These are phyloP conservation scores for Pyropia haitanensis DNA, from an alignment of 23 red algal genomes.

Conservation along the genomic window DNA sequence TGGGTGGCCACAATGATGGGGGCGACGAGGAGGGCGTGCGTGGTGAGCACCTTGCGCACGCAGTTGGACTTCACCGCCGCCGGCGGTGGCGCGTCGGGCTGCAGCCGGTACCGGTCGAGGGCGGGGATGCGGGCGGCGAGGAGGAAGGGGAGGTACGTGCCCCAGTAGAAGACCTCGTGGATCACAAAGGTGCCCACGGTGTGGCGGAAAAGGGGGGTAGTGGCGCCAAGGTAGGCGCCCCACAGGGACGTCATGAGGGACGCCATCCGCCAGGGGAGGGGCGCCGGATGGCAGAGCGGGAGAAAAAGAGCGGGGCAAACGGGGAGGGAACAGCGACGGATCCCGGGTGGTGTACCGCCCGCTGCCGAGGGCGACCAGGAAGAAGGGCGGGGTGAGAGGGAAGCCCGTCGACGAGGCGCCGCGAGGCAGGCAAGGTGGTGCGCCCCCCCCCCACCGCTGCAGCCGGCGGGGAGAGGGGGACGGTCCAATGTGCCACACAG, in stretches of 20 bases:
- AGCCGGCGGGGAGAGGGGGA: no score
- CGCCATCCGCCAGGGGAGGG: no score
- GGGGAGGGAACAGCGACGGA: no score
- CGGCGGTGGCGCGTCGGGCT: slow-evolving; percentile 27
- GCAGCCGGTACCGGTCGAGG: slow-evolving; percentile 25
- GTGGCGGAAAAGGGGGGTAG: slow-evolving; percentile 56
- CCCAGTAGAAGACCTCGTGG: slow-evolving; percentile 91
- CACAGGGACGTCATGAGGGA: slow-evolving; percentile 18
- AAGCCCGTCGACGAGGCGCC: no score
- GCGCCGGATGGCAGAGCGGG: no score
- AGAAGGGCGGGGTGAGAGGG: no score
- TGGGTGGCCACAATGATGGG: slow-evolving; percentile 88
- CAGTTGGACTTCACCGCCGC: slow-evolving; percentile 35
- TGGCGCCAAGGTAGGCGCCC: slow-evolving; percentile 10
- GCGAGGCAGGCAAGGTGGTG: no score
- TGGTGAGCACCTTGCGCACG: slow-evolving; percentile 28
- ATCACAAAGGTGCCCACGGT: slow-evolving; percentile 77
- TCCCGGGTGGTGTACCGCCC: no score
- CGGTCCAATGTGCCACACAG: no score
- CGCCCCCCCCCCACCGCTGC: no score
- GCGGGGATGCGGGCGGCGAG: slow-evolving; percentile 18
- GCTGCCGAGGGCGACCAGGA: no score
- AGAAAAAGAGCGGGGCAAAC: no score
- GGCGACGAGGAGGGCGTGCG: slow-evolving; percentile 75
- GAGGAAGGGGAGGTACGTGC: slow-evolving; percentile 68